Conservation (phyloP, 164 flowering plant genomes). For the Aristolochia fimbriata region DNA sequence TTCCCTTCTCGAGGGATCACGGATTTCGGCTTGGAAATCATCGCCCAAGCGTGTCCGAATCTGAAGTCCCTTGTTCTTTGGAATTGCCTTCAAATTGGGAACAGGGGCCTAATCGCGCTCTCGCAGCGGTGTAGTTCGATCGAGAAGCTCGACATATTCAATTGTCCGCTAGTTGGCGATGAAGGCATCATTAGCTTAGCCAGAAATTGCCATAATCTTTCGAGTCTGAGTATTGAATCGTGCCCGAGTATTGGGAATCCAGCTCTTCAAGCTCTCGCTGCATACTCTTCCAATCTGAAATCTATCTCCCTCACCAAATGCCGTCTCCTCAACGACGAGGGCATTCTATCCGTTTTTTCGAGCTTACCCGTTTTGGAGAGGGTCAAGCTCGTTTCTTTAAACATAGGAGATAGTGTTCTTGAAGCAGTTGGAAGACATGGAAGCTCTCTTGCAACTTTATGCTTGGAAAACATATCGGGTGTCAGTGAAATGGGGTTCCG, state of each 20-base stretch:
- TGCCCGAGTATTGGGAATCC: conserved; percentile 25
- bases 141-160: conserved; percentile 26
- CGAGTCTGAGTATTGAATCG: conserved; percentile 22
- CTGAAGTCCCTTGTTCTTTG: conserved; percentile 22
- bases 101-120: conserved; percentile 22
- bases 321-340: conserved; percentile 20
- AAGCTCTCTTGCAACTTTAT: conserved; percentile 2
- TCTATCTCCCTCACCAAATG: conserved; percentile 21
- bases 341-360: conserved; percentile 10
- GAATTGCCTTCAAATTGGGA: conserved; percentile 21
- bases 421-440: conserved; percentile 6
- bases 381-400: conserved; percentile 5
- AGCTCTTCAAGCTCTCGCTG: conserved; percentile 19
- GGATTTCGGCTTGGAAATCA: conserved; percentile 22
- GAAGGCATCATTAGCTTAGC: conserved; percentile 22
- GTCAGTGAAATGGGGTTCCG: conserved; percentile 4
- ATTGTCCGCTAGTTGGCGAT: conserved; percentile 18
- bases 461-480: conserved; percentile 5
- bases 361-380: conserved; percentile 4
- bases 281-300: conserved; percentile 16
- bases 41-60: conserved; percentile 28
- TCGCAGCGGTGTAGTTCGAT: conserved; percentile 23
- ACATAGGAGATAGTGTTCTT: conserved; percentile 1
- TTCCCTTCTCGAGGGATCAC: conserved; percentile 23
- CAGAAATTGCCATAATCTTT: conserved; percentile 19